These are phyloP conservation scores for Trichosanthes cucumerina DNA, from an alignment of 306 rosid species.

Conservation along the genomic window DNA sequence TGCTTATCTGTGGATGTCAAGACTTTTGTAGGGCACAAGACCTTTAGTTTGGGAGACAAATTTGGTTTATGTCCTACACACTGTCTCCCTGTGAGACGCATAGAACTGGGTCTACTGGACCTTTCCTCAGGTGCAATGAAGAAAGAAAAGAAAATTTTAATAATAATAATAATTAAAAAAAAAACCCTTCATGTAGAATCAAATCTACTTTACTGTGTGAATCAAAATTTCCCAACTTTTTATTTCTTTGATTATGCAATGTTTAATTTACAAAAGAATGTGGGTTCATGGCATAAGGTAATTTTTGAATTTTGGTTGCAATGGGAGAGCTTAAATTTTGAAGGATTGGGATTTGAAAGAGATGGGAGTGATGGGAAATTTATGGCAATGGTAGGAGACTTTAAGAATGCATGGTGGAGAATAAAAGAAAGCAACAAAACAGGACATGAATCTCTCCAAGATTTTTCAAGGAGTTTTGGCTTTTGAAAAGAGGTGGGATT, in stretches of 20 bases:
- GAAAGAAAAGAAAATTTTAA: not conserved
- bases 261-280: not conserved
- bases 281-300: not conserved
- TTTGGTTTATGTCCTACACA: slow-evolving; percentile 1
- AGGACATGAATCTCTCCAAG: slow-evolving; percentile 16
- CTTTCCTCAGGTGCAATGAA: not conserved
- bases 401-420: slow-evolving; percentile 47
- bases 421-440: slow-evolving; percentile 49
- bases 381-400: slow-evolving; percentile 50
- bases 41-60: not conserved
- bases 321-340: not conserved
- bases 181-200: not conserved
- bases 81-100: not conserved
- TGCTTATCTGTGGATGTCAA: not conserved
- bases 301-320: not conserved
- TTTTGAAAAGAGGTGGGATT: not conserved
- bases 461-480: slow-evolving; percentile 3
- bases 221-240: not conserved
- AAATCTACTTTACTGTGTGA: not conserved
- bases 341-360: not conserved
- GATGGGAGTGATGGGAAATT: slow-evolving; percentile 52
- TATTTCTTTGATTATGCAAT: too few species aligned
- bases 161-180: not conserved
- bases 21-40: not conserved
- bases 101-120: not conserved